A percentile compares a stretch with the other conserved stretches of the same genome.
Evolutionary conservation across 2,329 filamentous ascomycete species (phyloP).

Genomic region (Botryotinia convoluta): DNA sequence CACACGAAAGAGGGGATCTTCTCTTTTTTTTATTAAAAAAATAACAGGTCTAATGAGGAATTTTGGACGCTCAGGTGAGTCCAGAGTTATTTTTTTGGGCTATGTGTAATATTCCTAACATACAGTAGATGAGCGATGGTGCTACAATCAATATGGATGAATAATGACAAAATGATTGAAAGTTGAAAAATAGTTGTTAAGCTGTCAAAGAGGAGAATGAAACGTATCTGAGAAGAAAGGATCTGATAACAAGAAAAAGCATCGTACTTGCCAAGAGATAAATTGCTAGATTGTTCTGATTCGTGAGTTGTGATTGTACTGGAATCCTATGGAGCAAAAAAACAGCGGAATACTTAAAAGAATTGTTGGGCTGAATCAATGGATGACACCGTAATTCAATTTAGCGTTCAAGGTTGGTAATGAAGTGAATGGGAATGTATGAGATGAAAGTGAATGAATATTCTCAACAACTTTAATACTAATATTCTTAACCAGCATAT

Average conservation of each 20-base stretch:
- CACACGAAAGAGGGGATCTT: not conserved
- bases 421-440: constrained; percentile 1
- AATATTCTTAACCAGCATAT: not conserved
- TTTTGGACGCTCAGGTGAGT: not conserved
- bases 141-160: not conserved
- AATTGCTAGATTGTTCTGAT: not conserved
- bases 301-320: not conserved
- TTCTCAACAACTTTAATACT: not conserved
- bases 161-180: not conserved
- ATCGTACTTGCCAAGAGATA: not conserved
- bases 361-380: not conserved
- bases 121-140: not conserved
- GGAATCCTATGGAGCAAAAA: not conserved
- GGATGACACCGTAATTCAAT: not conserved
- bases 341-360: not conserved
- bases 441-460: constrained; percentile 13
- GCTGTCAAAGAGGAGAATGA: not conserved
- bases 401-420: not conserved
- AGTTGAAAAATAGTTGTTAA: not conserved
- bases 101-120: not conserved
- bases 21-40: too few species aligned
- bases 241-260: not conserved
- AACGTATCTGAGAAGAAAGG: not conserved
- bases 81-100: not conserved
- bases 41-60: not conserved